Evolutionary conservation across 192 early-diverging fungal genomes (phyloP).

Genomic region (Backusella tuberculispora): DNA sequence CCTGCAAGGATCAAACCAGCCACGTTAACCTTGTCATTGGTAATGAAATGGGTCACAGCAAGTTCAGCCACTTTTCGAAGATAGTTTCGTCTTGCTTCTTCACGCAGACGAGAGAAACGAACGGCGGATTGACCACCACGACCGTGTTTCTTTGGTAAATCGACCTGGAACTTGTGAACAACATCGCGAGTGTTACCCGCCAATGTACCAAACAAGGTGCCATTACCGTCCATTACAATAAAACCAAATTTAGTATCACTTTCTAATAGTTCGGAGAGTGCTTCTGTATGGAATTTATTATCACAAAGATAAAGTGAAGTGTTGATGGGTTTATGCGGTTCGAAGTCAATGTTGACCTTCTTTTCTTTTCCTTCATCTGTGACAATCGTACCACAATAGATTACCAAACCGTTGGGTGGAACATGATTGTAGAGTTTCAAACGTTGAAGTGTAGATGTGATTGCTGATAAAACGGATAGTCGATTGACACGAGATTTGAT

Average conservation of each 20-base stretch:
- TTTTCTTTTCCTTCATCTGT: constrained; percentile 99
- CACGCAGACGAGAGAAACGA: constrained; percentile 98
- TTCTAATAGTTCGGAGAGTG: constrained; percentile 88
- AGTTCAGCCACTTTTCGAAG: constrained; percentile 97
- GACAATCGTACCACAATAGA: constrained; percentile 94
- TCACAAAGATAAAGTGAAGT: constrained; percentile 97
- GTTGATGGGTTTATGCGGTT: constrained; percentile 99
- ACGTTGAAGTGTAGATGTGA: constrained; percentile 96
- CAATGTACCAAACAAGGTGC: constrained; percentile 90
- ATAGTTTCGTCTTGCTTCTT: constrained; percentile 99
- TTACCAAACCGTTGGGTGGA: constrained; percentile 92
- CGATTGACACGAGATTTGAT: constrained; percentile 99
- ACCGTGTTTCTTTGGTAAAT: constrained; percentile 99
- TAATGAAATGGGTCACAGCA: constrained; percentile 93
- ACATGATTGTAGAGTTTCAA: constrained; percentile 90
- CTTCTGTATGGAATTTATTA: constrained; percentile 99
- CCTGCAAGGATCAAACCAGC: constrained; percentile 93
- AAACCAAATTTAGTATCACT: constrained; percentile 96
- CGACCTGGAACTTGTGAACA: constrained; percentile 94
- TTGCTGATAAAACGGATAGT: constrained; percentile 94
- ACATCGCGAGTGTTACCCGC: constrained; percentile 95
- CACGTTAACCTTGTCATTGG: constrained; percentile 78
- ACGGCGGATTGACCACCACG: constrained; percentile 99
- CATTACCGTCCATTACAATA: constrained; percentile 99
- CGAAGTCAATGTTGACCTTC: constrained; percentile 98